Conservation (phyloP, 306 rosid species). For the Quercus cerris region DNA sequence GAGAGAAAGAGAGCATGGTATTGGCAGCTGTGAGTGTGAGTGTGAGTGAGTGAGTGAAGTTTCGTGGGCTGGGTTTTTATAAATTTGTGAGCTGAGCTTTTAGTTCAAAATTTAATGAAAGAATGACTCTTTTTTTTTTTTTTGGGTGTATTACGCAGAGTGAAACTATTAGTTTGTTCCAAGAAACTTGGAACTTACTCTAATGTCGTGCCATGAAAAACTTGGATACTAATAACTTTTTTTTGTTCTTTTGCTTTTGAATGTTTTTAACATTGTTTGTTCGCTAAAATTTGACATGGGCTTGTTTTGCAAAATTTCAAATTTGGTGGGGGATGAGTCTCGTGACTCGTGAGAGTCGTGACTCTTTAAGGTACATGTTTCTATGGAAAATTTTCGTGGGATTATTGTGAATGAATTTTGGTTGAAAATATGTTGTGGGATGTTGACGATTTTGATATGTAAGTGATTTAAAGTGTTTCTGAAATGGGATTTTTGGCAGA, state of each 20-base stretch:
- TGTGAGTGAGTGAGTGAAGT: not conserved
- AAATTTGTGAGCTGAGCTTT: no score
- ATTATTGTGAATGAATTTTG: not conserved
- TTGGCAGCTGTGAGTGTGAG: not conserved
- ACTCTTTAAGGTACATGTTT: not conserved
- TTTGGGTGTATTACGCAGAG: not conserved
- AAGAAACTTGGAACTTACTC: slow-evolving; percentile 32
- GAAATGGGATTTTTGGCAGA: not conserved
- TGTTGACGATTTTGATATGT: not conserved
- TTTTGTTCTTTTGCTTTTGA: not conserved
- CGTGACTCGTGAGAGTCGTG: no score
- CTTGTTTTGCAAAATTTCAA: not conserved
- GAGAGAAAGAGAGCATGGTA: slow-evolving; percentile 18
- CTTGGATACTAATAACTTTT: not conserved
- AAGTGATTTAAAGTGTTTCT: not conserved
- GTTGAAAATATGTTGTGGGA: not conserved
- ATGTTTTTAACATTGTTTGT: not conserved
- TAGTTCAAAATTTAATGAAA: no score
- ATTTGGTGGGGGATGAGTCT: not conserved
- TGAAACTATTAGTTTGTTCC: slow-evolving; percentile 32
- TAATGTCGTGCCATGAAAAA: not conserved
- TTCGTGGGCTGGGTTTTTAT: slow-evolving; percentile 33
- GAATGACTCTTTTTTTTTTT: no score
- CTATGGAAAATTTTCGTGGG: not conserved
- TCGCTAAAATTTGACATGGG: not conserved